These are phyloP conservation scores for Vitis cinerea DNA, from an alignment of 164 flowering plant species.

Conservation along the genomic window DNA sequence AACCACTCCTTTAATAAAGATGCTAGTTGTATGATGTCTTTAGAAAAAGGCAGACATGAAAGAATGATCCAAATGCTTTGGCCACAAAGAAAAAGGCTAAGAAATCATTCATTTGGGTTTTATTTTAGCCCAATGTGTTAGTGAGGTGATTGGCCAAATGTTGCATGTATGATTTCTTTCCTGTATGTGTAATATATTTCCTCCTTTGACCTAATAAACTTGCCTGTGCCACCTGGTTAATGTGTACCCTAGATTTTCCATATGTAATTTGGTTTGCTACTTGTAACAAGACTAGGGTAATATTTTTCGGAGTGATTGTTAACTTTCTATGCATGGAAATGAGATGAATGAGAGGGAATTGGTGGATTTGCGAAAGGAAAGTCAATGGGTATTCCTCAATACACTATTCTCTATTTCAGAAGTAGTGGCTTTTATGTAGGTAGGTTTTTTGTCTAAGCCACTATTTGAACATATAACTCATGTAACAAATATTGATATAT, in stretches of 20 bases:
- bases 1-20: background rate
- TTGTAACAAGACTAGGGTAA: slow-evolving; percentile 11
- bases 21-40: background rate
- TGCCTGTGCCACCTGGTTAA: background rate
- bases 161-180: background rate
- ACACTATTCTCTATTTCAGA: slow-evolving; percentile 95
- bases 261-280: background rate
- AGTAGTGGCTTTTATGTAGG: slow-evolving; percentile 98
- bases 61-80: background rate
- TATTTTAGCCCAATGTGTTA: background rate
- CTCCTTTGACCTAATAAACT: background rate
- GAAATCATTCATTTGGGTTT: background rate
- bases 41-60: background rate
- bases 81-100: too few relatives aligned
- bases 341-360: slow-evolving; percentile 96
- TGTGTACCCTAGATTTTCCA: background rate
- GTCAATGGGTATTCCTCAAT: slow-evolving; percentile 92
- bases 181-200: background rate
- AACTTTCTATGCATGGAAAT: slow-evolving; percentile 50
- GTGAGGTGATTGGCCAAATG: background rate
- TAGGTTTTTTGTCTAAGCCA: slow-evolving; percentile 12
- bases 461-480: background rate
- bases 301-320: slow-evolving; percentile 23
- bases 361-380: slow-evolving; percentile 86
- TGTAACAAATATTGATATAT: background rate